Conservation (phyloP, 2,329 filamentous ascomycete species). For the Aspergillus pseudotamarii region DNA sequence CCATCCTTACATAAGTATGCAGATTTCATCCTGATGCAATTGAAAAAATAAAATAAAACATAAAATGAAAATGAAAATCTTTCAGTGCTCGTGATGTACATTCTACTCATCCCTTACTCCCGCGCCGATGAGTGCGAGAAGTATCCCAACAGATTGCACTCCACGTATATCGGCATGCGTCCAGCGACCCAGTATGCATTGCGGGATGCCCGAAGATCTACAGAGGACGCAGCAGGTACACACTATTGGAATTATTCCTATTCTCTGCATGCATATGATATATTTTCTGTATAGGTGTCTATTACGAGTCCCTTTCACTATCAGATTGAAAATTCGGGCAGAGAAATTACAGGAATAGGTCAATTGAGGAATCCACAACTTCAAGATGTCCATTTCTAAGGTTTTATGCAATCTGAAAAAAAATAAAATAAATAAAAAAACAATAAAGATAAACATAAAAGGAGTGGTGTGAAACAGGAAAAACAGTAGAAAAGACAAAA, state of each 20-base stretch:
- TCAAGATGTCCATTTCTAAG: neutral
- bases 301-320: neutral
- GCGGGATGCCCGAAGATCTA: conserved; percentile 1
- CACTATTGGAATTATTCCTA: neutral
- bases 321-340: neutral
- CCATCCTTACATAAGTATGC: neutral
- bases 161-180: conserved; percentile 1
- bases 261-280: conserved; percentile 7
- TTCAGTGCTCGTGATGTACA: neutral
- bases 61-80: neutral
- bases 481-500: neutral
- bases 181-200: neutral
- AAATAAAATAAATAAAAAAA: too few relatives aligned
- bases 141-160: neutral
- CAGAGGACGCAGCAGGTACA: neutral
- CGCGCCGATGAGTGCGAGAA: neutral
- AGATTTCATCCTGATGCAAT: neutral
- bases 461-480: too few relatives aligned
- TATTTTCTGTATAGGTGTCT: neutral
- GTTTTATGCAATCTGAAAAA: too few relatives aligned
- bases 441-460: too few relatives aligned
- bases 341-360: neutral
- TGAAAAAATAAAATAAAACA: neutral
- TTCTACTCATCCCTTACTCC: conserved; percentile 1
- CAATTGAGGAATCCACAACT: neutral